Evolutionary conservation across 23 red algal genomes (phyloP), one percentile per base, ranked within the genome.

Genomic region (Pyropia haitanensis): DNA sequence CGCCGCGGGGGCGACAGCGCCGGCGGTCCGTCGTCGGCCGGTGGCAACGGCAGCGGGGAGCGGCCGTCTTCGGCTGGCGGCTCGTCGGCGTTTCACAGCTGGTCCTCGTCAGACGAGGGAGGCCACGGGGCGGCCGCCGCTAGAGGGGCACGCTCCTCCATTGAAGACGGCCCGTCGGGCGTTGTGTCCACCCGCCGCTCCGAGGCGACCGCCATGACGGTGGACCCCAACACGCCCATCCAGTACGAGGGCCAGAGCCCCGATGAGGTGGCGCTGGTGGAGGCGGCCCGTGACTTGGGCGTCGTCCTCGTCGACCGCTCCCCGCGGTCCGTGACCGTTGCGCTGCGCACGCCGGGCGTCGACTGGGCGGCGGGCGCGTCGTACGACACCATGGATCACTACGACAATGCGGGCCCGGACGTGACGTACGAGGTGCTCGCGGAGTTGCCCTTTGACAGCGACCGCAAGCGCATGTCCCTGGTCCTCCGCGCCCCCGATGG

Each of bases 251-350:
- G 81, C 16, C 74, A 86, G 63, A 88, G 81, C 53, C 81, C 90
- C 16, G 90, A 95, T 82, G 90, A 95, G 51, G 90, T 95, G 33
- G 81, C 90, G 16, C 59, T 95, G 24, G 81, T 95, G 17, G 29
- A 81, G 19, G 76, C 66, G 0, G 90, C 90, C 27, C 56, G 64
- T 33, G 76, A 76, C 28, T 77, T 73, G 18, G 90, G 90, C 2
- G 32, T 88, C 34, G 61, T 57, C 14, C 65, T 95, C 23, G 31
- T 51, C 19, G 70, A 53, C 22, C 49, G 86, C 19, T 75, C 61
- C 14, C 53, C 61, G 17, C 51, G 79, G 48, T 54, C 70, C 27
- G 67, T 75, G 56, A 56, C 70, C 27, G 67, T 75, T 49, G 63
- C 63, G 24, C 30, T 79, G 30, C 55, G 52, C 33, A 62, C 72